Evolutionary conservation across 2,329 filamentous ascomycete species (phyloP).

Genomic region (Harringtonia aguacate): DNA sequence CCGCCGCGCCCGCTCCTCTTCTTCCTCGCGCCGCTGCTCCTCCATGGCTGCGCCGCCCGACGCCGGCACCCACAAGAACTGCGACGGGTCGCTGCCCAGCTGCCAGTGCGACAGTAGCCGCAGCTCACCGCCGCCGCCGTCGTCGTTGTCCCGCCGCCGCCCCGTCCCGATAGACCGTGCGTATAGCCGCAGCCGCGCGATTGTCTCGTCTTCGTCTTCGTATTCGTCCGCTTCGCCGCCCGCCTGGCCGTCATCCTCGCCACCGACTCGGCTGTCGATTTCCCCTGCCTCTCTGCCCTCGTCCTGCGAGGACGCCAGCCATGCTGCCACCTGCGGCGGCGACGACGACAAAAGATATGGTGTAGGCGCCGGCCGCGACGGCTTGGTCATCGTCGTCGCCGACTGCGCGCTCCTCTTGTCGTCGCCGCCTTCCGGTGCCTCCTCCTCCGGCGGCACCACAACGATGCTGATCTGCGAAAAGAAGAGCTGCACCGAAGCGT

Average conservation of each 20-base stretch:
- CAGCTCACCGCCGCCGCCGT: slow-evolving; percentile 14
- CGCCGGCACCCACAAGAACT: slow-evolving; percentile 18
- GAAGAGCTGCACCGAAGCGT: slow-evolving; percentile 8
- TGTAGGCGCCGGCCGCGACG: too few relatives aligned
- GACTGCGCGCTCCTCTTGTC: background rate
- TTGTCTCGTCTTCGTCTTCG: slow-evolving; percentile 14
- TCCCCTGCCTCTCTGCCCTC: background rate
- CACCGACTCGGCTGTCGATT: too few relatives aligned
- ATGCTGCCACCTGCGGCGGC: background rate
- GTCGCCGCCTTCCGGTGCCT: background rate
- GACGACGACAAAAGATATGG: slow-evolving; percentile 2
- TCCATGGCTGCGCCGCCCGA: slow-evolving; percentile 5
- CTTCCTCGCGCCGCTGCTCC: slow-evolving; percentile 6
- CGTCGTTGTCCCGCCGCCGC: slow-evolving; percentile 10
- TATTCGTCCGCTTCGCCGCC: slow-evolving; percentile 4
- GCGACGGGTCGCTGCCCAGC: slow-evolving; percentile 20
- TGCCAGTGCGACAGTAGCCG: slow-evolving; percentile 24
- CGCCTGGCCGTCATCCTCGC: background rate
- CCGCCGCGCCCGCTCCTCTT: slow-evolving; percentile 15
- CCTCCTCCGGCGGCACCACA: slow-evolving; percentile 5
- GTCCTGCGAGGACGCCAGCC: slow-evolving; percentile 9
- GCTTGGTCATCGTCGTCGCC: background rate
- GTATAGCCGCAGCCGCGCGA: slow-evolving; percentile 23
- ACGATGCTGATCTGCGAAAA: slow-evolving; percentile 13
- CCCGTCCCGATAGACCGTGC: slow-evolving; percentile 18